Evolutionary conservation across 2,329 filamentous ascomycete species (phyloP).

Genomic region (Lachnellula cervina): DNA sequence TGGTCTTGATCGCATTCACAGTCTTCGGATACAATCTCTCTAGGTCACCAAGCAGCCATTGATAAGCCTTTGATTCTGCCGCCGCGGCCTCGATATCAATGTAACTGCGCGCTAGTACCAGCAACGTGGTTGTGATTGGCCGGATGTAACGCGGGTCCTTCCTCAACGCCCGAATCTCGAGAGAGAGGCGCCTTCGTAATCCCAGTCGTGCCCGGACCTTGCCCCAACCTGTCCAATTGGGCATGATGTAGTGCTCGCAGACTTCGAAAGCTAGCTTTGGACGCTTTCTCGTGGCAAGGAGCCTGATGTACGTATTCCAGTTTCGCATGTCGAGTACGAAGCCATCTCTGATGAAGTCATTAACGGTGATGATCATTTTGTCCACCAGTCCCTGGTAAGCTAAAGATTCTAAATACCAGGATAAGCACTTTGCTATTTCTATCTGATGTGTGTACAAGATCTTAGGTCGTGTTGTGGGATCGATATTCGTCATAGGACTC

Average conservation of each 20-base stretch:
- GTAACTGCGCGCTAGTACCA: constrained; percentile 26
- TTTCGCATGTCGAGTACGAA: constrained; percentile 71
- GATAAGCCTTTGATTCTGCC: constrained; percentile 22
- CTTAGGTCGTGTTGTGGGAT: not conserved
- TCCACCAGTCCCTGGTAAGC: constrained; percentile 47
- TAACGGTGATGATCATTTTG: constrained; percentile 46
- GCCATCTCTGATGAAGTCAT: constrained; percentile 51
- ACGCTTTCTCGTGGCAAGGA: constrained; percentile 56
- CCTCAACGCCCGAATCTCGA: constrained; percentile 19
- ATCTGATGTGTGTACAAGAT: constrained; percentile 34
- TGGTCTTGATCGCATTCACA: constrained; percentile 27
- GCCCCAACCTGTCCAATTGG: constrained; percentile 70
- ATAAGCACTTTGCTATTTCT: constrained; percentile 38
- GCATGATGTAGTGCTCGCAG: constrained; percentile 76
- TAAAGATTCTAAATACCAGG: constrained; percentile 46
- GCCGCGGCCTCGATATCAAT: constrained; percentile 25
- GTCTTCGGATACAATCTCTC: constrained; percentile 28
- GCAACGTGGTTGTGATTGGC: constrained; percentile 27
- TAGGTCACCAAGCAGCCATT: constrained; percentile 23
- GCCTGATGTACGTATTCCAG: constrained; percentile 74
- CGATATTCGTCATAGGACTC: constrained; percentile 5
- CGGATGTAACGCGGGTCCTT: constrained; percentile 24
- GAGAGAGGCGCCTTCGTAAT: constrained; percentile 23
- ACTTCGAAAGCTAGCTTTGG: constrained; percentile 64
- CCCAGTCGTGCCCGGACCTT: constrained; percentile 19